These are phyloP conservation scores for Monosporascus sp. DNA, from an alignment of 2,329 filamentous ascomycete species.

Conservation along the genomic window DNA sequence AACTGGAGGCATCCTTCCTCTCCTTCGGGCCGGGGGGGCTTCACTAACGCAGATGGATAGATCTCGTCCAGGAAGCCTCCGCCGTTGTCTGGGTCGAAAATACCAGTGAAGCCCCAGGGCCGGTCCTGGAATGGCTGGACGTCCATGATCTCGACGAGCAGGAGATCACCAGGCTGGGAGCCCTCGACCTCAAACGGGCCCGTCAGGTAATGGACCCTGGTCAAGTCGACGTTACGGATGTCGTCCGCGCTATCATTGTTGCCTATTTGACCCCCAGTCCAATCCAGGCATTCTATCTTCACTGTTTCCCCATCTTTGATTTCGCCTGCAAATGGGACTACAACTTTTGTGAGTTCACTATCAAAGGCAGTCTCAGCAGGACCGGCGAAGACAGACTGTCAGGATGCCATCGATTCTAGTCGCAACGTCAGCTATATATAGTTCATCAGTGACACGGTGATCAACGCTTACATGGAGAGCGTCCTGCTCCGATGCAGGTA, in stretches of 20 bases:
- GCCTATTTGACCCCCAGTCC: slow-evolving; percentile 75
- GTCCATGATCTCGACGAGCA: slow-evolving; percentile 87
- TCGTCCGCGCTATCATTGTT: slow-evolving; percentile 92
- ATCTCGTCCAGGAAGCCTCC: slow-evolving; percentile 85
- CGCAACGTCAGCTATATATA: slow-evolving; percentile 1
- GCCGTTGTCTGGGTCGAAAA: slow-evolving; percentile 76
- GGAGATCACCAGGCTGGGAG: slow-evolving; percentile 77
- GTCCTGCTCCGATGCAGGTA: slow-evolving; percentile 63
- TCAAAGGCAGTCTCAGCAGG: not conserved
- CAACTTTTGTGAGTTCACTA: not conserved
- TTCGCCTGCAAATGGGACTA: slow-evolving; percentile 67
- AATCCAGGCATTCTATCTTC: slow-evolving; percentile 90
- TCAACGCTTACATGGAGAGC: slow-evolving; percentile 60
- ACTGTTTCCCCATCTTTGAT: slow-evolving; percentile 83
- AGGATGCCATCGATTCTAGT: slow-evolving; percentile 86
- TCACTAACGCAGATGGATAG: slow-evolving; percentile 69
- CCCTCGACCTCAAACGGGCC: slow-evolving; percentile 84
- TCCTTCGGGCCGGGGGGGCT: not conserved
- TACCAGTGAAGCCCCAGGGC: slow-evolving; percentile 85
- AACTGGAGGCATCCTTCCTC: not conserved
- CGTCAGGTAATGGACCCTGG: slow-evolving; percentile 78
- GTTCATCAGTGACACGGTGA: slow-evolving; percentile 8
- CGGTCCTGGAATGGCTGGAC: slow-evolving; percentile 82
- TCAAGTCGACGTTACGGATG: slow-evolving; percentile 77
- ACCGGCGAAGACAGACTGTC: slow-evolving; percentile 55